Conservation (phyloP, 257 asterid genomes). For the Lavandula angustifolia region DNA sequence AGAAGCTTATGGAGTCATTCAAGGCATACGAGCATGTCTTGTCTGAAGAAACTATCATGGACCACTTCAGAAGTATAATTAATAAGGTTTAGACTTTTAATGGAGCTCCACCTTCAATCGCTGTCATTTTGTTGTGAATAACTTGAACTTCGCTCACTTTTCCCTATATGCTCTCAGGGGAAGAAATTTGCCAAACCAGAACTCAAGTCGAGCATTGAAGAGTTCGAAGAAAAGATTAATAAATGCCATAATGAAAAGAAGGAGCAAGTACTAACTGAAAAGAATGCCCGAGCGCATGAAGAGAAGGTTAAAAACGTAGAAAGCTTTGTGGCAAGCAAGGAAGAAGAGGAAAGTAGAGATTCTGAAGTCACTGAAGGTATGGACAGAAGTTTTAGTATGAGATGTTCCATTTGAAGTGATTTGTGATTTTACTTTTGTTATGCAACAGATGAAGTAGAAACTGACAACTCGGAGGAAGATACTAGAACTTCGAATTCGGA, state of each 20-base stretch:
- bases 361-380: slow-evolving; percentile 80
- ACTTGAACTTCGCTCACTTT: not conserved
- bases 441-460: slow-evolving; percentile 61
- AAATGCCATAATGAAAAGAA: slow-evolving; percentile 76
- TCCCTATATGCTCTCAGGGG: slow-evolving; percentile 48
- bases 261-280: slow-evolving; percentile 75
- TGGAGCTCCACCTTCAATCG: slow-evolving; percentile 3
- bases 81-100: slow-evolving; percentile 58
- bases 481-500: slow-evolving; percentile 36
- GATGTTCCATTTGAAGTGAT: slow-evolving; percentile 13
- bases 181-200: slow-evolving; percentile 94
- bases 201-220: slow-evolving; percentile 76
- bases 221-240: slow-evolving; percentile 79
- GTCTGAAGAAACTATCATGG: slow-evolving; percentile 82
- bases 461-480: slow-evolving; percentile 37
- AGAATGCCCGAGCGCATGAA: slow-evolving; percentile 81
- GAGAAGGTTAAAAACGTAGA: slow-evolving; percentile 55
- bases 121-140: not conserved
- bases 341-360: slow-evolving; percentile 52
- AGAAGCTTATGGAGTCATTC: slow-evolving; percentile 77
- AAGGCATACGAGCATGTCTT: slow-evolving; percentile 79
- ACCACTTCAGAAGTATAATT: slow-evolving; percentile 72
- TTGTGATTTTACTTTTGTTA: slow-evolving; percentile 22
- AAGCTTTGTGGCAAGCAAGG: slow-evolving; percentile 40
- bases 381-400: slow-evolving; percentile 4